Conservation (phyloP, 2,329 filamentous ascomycete genomes). For the Aspergillus uvarum region DNA sequence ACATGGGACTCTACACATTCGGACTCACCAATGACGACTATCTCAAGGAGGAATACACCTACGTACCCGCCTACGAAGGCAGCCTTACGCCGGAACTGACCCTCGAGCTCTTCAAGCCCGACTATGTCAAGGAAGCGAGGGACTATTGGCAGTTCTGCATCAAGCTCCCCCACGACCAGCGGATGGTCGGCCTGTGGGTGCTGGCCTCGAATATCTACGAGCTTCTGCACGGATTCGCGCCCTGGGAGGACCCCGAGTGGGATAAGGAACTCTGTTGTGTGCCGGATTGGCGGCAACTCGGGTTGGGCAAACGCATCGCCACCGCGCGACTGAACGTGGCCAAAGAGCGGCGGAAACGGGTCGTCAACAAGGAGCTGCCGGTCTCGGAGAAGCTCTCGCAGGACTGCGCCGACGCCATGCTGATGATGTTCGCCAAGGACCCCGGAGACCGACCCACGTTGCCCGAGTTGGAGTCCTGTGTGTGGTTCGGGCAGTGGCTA, state of each 20-base stretch:
- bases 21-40: neutral
- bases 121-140: neutral
- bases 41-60: neutral
- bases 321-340: neutral
- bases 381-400: slow-evolving; percentile 30
- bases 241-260: slow-evolving; percentile 29
- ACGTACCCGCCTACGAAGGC: neutral
- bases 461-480: slow-evolving; percentile 8
- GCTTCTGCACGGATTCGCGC: slow-evolving; percentile 33
- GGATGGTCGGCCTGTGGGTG: slow-evolving; percentile 26
- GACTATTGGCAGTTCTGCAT: neutral
- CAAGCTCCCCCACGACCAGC: slow-evolving; percentile 20
- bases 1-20: neutral
- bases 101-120: neutral
- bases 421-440: slow-evolving; percentile 25
- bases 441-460: slow-evolving; percentile 24
- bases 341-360: neutral
- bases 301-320: too few species aligned
- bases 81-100: neutral
- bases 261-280: slow-evolving; percentile 6
- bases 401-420: slow-evolving; percentile 33
- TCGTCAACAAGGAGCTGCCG: slow-evolving; percentile 15
- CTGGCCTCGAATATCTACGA: slow-evolving; percentile 29
- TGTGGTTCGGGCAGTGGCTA: neutral
- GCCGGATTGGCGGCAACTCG: neutral